Base-by-base conservation (phyloP, 1,284 basidiomycete species). In the Malassezia japonica region DNA sequence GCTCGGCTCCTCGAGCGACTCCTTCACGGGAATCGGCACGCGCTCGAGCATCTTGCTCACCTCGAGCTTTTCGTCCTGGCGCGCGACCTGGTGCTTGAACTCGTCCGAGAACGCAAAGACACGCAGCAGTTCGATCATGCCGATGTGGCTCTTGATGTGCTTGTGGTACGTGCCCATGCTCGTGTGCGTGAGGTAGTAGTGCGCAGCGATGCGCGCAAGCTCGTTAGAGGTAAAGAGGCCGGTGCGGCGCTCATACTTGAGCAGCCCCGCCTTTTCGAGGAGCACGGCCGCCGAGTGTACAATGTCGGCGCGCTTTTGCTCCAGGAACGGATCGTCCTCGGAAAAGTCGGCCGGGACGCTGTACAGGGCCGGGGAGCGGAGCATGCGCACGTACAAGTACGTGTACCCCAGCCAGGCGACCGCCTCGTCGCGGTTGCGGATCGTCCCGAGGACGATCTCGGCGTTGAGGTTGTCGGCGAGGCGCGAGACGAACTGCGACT, bases 131-230 rank as follows among this genome's bases (percentile, higher is more conserved):
- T 98, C 94, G 62, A 99, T 79, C 42, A 80, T 82, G 23, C 84
- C 82, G 82, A 95, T 87, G 8, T 84, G 84, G 6, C 87, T 82
- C 51, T 85, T 81, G 59, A 98, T 77, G 74, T 96, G 89, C 73
- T 94, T 87, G 74, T 95, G 95, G 75, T 96, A 98, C 0, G 85
- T 86, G 60, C 86, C 81, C 94, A 98, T 98, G 51, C 89, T 95
- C 64, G 83, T 83, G 74, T 96, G 85, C 0, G 90, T 87, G 59
- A 98, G 86, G 72, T 98, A 98, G 76, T 90, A 98, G 74, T 98
- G 85, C 21, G 88, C 92, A 0, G 91, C 90, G 64, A 98, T 96
- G 15, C 87, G 81, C 25, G 94, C 92, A 1, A 98, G 62, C 54
- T 72, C 70, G 49, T 70, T 72, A 33, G 63, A 54, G 8, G 52